Evolutionary conservation across 768 basidiomycete genomes (phyloP), one percentile per base, ranked within the genome.

Genomic region (Tulasnella sp.): DNA sequence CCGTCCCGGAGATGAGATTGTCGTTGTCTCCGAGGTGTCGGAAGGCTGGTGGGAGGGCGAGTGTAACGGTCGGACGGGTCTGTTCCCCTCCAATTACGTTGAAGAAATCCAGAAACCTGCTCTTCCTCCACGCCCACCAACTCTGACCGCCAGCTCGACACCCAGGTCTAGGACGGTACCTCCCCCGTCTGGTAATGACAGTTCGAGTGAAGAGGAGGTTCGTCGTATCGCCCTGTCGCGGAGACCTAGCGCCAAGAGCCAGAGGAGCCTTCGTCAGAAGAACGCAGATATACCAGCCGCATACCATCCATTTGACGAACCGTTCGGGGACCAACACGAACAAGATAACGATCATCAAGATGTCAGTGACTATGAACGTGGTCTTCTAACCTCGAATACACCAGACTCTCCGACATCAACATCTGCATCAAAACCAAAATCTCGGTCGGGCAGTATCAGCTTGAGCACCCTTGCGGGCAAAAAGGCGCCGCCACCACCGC

Each of bases 31-130:
- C 32, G 88, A 93, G 66, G 86, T 91, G 0, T 72, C 89, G 32
- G 85, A 87, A 60, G 89, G 81, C 59, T 93, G 91, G 91, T 93
- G 88, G 85, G 78, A 90, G 72, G 91, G 90, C 6, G 81, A 85
- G 65, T 66, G 80, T 32, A 58, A 64, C 23, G 87, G 86, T 1
- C 74, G 73, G 60, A 80, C 76, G 50, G 91, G 91, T 12, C 67
- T 94, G 39, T 93, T 96, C 74, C 91, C 91, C 0, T 76, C 79
- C 1, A 76, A 80, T 5, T 85, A 89, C 68, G 82, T 81, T 7
- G 84, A 89, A 55, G 66, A 64, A 8, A 64, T 68, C 0, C 52
- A 62, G 34, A 62, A 62, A 32, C 68, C 68, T 0, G 65, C 68
- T 7, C 66, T 69, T 21, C 70, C 67, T 41, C 68, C 73, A 5